Evolutionary conservation across 2,329 filamentous ascomycete genomes (phyloP), one percentile per base, ranked within the genome.

Genomic region (Trichoderma hamatum): DNA sequence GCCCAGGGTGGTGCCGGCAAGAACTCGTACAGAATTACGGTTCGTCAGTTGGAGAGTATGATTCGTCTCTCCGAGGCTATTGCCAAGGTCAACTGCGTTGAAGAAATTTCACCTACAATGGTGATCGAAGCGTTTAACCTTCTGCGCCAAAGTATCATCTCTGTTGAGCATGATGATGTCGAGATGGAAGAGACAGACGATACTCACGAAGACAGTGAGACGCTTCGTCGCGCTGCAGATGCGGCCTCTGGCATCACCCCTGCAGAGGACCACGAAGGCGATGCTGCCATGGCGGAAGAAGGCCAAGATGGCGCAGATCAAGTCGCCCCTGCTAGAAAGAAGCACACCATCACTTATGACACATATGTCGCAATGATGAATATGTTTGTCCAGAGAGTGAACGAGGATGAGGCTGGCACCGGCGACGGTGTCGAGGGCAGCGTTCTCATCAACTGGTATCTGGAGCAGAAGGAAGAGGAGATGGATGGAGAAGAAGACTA

Each of bases 11-110:
- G 96, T 36, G 89, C 97, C 61, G 96, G 96, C 70, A 89, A 93
- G 76, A 98, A 97, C 82, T 96, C 92, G 72, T 99, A 99, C 84
- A 90, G 96, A 70, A 99, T 99, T 78, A 99, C 96, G 0, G 96
- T 99, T 61, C 89, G 96, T 77, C 96, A 99, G 80, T 86, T 99
- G 2, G 96, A 99, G 81, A 95, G 91, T 77, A 90, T 99, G 86
- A 98, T 99, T 73, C 93, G 96, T 72, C 84, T 99, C 68, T 95
- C 92, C 67, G 96, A 99, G 80, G 96, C 96, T n/a, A 97, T 99
- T 73, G 96, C 96, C 69, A 98, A 98, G 81, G 93, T 94, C 69
- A 98, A 97, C 78, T 99, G 96, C 77, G 93, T 97, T 16, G 92
- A 95, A 75, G 94, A 97, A 72, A 92, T 99, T 71, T 90, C 89